phyloP scores from a whole-genome alignment of 352 stramenopile species.

The Pythium scleroteichum region DNA sequence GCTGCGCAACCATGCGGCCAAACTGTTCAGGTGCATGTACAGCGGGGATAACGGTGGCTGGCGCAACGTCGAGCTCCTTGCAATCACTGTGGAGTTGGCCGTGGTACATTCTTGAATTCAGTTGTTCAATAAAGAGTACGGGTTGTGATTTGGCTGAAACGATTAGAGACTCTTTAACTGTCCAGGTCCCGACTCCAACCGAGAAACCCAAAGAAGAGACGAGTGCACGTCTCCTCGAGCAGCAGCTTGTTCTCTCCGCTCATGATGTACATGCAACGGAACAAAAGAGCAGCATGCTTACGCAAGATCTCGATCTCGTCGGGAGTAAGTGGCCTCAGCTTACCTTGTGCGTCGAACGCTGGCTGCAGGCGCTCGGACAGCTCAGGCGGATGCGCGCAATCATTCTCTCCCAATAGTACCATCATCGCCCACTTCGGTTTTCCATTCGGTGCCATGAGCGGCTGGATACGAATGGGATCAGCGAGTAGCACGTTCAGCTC shows the following conservation, averaged over 20 bases:
- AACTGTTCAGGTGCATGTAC: constrained; percentile 25
- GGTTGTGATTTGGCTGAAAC: too few species aligned
- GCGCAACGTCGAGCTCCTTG: not conserved
- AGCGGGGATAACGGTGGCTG: not conserved
- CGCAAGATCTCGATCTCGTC: constrained; percentile 18
- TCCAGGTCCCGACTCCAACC: not conserved
- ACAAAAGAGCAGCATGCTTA: constrained; percentile 18
- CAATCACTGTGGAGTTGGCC: too few species aligned
- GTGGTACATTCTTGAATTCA: too few species aligned
- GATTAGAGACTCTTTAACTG: too few species aligned
- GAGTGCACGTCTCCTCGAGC: not conserved
- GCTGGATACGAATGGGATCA: not conserved
- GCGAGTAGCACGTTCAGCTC: constrained; percentile 23
- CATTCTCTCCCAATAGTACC: not conserved
- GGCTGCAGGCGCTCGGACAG: not conserved
- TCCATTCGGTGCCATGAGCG: not conserved
- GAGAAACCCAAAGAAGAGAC: constrained; percentile 4
- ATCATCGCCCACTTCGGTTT: not conserved
- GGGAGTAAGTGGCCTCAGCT: constrained; percentile 19
- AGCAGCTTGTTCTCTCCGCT: constrained; percentile 7
- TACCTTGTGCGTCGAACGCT: not conserved
- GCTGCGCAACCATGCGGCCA: constrained; percentile 29
- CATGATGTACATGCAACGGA: constrained; percentile 20
- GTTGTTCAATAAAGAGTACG: too few species aligned
- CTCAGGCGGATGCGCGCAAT: not conserved